phyloP scores from a whole-genome alignment of 805 yeast genomes.

The Henningerozyma blattae region DNA sequence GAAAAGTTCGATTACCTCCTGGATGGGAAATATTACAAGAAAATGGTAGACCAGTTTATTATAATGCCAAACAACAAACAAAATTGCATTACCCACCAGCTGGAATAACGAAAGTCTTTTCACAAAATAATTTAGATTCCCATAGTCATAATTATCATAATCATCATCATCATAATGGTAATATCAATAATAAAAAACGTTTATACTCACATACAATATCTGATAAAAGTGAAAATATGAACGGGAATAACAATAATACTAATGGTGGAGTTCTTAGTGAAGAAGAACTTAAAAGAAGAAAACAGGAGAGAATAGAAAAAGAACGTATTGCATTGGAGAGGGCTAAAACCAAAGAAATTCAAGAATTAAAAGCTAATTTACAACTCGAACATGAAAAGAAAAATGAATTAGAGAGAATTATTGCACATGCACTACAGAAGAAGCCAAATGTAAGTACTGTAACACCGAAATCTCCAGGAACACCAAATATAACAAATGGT shows the following conservation, averaged over 20 bases:
- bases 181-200: background rate
- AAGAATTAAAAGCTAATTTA: conserved; percentile 12
- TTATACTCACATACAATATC: no score
- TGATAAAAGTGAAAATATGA: background rate
- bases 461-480: no score
- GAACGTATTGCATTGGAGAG: conserved; percentile 14
- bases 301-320: conserved; percentile 17
- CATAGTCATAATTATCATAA: background rate
- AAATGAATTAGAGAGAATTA: conserved; percentile 7
- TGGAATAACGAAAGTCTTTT: conserved; percentile 7
- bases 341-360: conserved; percentile 15
- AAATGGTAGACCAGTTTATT: conserved; percentile 24
- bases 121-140: background rate
- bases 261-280: conserved; percentile 6
- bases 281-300: conserved; percentile 22
- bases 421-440: conserved; percentile 8
- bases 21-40: conserved; percentile 26
- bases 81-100: conserved; percentile 23
- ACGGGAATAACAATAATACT: background rate
- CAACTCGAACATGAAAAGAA: conserved; percentile 19
- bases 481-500: no score
- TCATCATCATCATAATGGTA: background rate
- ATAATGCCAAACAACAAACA: conserved; percentile 20
- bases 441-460: no score
- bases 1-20: conserved; percentile 23